Evolutionary conservation across 2,329 filamentous ascomycete genomes (phyloP).

Genomic region (Iodosphaeria phyllophila): DNA sequence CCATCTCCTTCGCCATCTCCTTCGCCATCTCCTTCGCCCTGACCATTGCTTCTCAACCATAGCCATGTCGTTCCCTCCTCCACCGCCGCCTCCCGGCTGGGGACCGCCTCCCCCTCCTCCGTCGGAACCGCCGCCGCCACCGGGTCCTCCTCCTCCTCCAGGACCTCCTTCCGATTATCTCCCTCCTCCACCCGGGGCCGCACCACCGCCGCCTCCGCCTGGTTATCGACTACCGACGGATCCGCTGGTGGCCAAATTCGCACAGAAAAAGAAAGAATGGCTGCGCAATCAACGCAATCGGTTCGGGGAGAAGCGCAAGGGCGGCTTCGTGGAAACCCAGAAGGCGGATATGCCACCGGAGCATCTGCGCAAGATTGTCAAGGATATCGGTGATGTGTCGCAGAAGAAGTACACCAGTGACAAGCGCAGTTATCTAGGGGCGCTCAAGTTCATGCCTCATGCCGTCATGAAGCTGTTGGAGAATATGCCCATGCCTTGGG

Average conservation of each 20-base stretch:
- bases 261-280: constrained; percentile 99
- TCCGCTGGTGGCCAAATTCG: constrained; percentile 80
- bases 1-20: neutral
- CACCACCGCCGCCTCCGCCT: constrained; percentile 66
- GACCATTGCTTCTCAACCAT: no score
- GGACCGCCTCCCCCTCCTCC: constrained; percentile 33
- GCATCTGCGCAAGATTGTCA: constrained; percentile 94
- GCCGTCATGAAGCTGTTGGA: constrained; percentile 92
- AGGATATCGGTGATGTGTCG: constrained; percentile 95
- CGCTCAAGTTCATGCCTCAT: constrained; percentile 98
- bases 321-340: constrained; percentile 90
- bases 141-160: no score
- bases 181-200: constrained; percentile 35
- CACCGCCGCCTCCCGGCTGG: constrained; percentile 40
- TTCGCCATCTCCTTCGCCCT: neutral
- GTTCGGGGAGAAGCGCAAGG: constrained; percentile 93
- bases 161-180: constrained; percentile 34
- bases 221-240: constrained; percentile 68
- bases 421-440: constrained; percentile 93
- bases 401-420: constrained; percentile 99
- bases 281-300: constrained; percentile 75
- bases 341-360: constrained; percentile 98
- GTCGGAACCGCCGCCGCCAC: no score
- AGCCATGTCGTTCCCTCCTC: constrained; percentile 33
- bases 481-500: constrained; percentile 99